phyloP scores from a whole-genome alignment of 371 early-diverging fungal genomes.

The Mycotypha africana region DNA sequence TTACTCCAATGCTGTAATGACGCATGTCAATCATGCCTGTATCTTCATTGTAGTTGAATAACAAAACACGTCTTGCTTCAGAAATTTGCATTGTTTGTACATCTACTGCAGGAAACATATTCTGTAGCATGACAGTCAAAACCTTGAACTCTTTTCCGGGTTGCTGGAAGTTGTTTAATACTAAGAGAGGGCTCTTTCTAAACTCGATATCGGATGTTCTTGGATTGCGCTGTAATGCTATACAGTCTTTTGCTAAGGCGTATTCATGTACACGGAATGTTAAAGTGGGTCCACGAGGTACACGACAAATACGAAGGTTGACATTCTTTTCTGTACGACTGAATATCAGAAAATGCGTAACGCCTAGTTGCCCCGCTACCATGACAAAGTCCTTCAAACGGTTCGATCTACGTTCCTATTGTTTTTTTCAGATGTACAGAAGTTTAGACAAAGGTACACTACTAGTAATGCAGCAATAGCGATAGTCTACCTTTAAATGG shows the following conservation, averaged over 20 bases:
- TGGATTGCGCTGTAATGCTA: slow-evolving; percentile 74
- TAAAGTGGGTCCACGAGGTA: slow-evolving; percentile 94
- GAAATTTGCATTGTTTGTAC: slow-evolving; percentile 85
- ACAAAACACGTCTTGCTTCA: slow-evolving; percentile 85
- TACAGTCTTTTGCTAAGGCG: slow-evolving; percentile 80
- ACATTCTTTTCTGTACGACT: slow-evolving; percentile 78
- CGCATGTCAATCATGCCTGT: slow-evolving; percentile 84
- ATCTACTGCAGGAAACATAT: slow-evolving; percentile 94
- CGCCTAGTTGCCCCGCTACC: slow-evolving; percentile 82
- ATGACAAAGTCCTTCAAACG: slow-evolving; percentile 90
- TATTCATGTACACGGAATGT: slow-evolving; percentile 85
- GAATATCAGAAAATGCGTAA: slow-evolving; percentile 87
- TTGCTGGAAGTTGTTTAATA: slow-evolving; percentile 87
- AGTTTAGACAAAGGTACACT: neutral
- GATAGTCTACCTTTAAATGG: slow-evolving; percentile 30
- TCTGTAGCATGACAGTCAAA: slow-evolving; percentile 91
- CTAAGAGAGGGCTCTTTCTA: slow-evolving; percentile 77
- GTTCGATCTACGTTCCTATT: slow-evolving; percentile 83
- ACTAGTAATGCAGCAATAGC: too few relatives aligned
- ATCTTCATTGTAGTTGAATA: slow-evolving; percentile 86
- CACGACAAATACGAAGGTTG: slow-evolving; percentile 81
- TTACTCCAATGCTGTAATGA: slow-evolving; percentile 87
- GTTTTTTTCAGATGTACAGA: neutral
- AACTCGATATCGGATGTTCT: slow-evolving; percentile 77
- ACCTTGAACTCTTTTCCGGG: slow-evolving; percentile 82